Evolutionary conservation across 2,329 filamentous ascomycete species (phyloP), one percentile per base, ranked within the genome.

Genomic region (Phaeomoniella chlamydospora): DNA sequence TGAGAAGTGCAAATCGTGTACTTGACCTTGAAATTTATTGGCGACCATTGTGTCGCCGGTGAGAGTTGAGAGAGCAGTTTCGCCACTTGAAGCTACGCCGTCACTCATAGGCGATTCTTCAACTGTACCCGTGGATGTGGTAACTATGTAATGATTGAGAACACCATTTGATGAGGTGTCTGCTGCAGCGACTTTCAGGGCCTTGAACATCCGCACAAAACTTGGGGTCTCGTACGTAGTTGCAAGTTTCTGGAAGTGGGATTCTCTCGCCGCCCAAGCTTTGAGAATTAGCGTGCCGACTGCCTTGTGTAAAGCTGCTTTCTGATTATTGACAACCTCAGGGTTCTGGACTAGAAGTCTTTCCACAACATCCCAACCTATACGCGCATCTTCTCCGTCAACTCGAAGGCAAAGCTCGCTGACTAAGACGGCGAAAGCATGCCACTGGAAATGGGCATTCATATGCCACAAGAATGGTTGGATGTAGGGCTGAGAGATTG

Each of bases 341-440:
- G 57, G 53, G 38, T 68, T 62, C 37, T 58, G 55, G 3, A 53
- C 46, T 36, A 59, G 68, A 4, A 62, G 51, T 30, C 57, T 49
- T 36, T 61, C 55, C 12, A 70, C 51, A 22, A 62, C 50, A 11
- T 49, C 45, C 68, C 68, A 72, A 1, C 58, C 64, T 34, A 50
- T 45, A 17, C 43, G 42, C 5, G 49, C 53, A 14, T 64, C 49
- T 16, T 57, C 49, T 5, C 50, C 53, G 15, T 58, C 42, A 3
- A 53, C 46, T 33, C 56, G 55, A 18, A 54, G 49, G 10, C 55
- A 48, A 11, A 65, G 48, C 18, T 62, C 59, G 37, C 52, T 58
- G 19, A 71, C 48, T 32, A 71, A 54, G 44, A 66, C 63, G n/a
- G 70, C 61, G 31, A 67, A 57, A 6, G 65, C 58, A 36, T 70